A percentile compares a stretch with the other conserved stretches of the same genome.
Evolutionary conservation across 352 stramenopile species (phyloP).

Genomic region (Aphanomyces cochlioides): DNA sequence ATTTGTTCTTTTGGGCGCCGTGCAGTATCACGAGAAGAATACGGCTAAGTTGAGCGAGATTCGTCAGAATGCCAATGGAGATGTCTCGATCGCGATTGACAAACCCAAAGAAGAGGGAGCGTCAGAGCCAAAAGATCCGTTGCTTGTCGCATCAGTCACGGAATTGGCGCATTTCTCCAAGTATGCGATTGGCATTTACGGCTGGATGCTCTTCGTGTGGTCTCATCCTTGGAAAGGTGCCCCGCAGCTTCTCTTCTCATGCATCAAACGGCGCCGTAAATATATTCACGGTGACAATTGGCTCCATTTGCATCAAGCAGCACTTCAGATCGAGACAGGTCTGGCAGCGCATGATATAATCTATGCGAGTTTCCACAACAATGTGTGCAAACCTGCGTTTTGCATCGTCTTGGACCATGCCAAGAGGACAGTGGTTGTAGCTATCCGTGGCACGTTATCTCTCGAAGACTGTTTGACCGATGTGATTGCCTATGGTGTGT

Average conservation of each 20-base stretch:
- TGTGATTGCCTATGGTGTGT: slow-evolving; percentile 77
- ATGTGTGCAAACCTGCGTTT: slow-evolving; percentile 75
- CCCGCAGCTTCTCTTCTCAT: slow-evolving; percentile 69
- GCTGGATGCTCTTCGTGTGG: slow-evolving; percentile 88
- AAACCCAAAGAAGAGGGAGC: background rate
- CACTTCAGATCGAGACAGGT: slow-evolving; percentile 75
- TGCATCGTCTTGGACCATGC: slow-evolving; percentile 76
- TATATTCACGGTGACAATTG: slow-evolving; percentile 86
- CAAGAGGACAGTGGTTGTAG: slow-evolving; percentile 66
- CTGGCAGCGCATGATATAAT: slow-evolving; percentile 66
- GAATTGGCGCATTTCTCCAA: slow-evolving; percentile 82
- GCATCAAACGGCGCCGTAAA: slow-evolving; percentile 48
- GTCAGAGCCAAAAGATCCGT: background rate
- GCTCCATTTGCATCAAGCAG: slow-evolving; percentile 71
- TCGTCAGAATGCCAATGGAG: background rate
- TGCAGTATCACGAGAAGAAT: slow-evolving; percentile 73
- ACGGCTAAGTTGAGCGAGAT: slow-evolving; percentile 28
- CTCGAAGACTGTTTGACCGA: slow-evolving; percentile 86
- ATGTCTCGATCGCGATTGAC: background rate
- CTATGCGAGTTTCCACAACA: slow-evolving; percentile 76
- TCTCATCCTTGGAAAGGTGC: slow-evolving; percentile 83
- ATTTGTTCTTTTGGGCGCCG: slow-evolving; percentile 73
- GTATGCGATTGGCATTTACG: slow-evolving; percentile 83
- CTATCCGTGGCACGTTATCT: slow-evolving; percentile 79
- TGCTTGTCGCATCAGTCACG: slow-evolving; percentile 35